Percentiles rank a stretch among this genome's conserved stretches.
Conservation (phyloP, 306 rosid species). For the Prunus campanulata region DNA sequence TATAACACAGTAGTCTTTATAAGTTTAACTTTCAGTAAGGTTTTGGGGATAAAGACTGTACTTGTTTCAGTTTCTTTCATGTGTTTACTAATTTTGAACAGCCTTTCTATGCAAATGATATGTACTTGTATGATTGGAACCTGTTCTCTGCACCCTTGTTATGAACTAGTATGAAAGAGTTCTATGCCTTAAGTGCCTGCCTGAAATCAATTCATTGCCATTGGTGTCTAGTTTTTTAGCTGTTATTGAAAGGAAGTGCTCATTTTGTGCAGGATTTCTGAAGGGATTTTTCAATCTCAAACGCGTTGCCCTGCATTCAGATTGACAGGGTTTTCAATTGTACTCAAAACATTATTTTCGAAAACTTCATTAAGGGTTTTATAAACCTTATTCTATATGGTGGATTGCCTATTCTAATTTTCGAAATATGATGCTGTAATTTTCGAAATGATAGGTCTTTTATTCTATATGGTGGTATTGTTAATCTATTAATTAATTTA, state of each 20-base stretch:
- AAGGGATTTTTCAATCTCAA: not conserved
- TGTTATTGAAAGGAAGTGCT: not conserved
- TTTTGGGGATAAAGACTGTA: not conserved
- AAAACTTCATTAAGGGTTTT: too few species aligned
- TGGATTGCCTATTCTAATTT: too few species aligned
- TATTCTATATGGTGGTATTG: not conserved
- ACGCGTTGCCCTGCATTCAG: not conserved
- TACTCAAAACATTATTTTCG: not conserved
- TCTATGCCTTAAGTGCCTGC: not conserved
- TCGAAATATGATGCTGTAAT: not conserved
- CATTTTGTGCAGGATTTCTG: slow-evolving; percentile 17
- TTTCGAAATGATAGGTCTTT: not conserved
- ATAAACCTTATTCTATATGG: too few species aligned
- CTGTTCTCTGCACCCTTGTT: not conserved
- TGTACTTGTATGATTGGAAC: not conserved
- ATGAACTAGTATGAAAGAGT: not conserved
- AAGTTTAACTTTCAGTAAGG: not conserved
- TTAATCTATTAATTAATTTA: not conserved
- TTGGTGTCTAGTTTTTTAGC: not conserved
- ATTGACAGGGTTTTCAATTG: not conserved
- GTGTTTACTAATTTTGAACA: not conserved
- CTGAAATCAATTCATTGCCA: not conserved
- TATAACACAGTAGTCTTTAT: not conserved
- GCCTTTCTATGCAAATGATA: not conserved
- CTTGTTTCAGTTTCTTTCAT: not conserved